A percentile compares a stretch with the other conserved stretches of the same genome.
Conservation (phyloP, 805 yeast genomes). For the Komagataella pastoris region DNA sequence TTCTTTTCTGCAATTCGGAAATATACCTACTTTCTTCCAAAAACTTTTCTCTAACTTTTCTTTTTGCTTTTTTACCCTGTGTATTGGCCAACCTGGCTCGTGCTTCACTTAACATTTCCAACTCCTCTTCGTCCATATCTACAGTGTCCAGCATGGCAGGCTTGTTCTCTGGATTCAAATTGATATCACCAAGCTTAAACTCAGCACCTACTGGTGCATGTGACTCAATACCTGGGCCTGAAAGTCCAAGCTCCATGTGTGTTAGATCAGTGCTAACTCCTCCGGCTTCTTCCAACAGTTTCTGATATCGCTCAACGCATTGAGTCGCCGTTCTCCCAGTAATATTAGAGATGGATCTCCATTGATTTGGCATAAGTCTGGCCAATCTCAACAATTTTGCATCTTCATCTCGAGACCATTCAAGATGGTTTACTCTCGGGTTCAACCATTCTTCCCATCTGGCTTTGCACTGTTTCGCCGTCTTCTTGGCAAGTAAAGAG, state of each 20-base stretch:
- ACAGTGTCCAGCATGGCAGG: slow-evolving; percentile 76
- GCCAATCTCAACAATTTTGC: slow-evolving; percentile 53
- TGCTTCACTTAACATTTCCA: slow-evolving; percentile 92
- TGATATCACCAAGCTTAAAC: slow-evolving; percentile 39
- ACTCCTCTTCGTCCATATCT: slow-evolving; percentile 75
- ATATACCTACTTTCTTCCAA: slow-evolving; percentile 66
- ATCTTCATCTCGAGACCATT: slow-evolving; percentile 74
- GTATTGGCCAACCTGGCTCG: slow-evolving; percentile 84
- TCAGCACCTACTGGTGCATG: slow-evolving; percentile 23
- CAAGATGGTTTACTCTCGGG: slow-evolving; percentile 50
- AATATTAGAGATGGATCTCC: slow-evolving; percentile 81
- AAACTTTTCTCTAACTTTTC: slow-evolving; percentile 78
- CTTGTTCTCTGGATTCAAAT: slow-evolving; percentile 59
- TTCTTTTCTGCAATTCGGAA: slow-evolving; percentile 63
- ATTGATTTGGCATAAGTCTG: slow-evolving; percentile 73
- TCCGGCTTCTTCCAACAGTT: slow-evolving; percentile 40
- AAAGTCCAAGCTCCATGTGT: slow-evolving; percentile 9
- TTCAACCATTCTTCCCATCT: slow-evolving; percentile 85
- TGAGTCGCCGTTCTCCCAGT: slow-evolving; percentile 61
- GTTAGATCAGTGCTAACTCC: slow-evolving; percentile 4
- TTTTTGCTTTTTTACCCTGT: slow-evolving; percentile 86
- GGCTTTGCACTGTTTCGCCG: slow-evolving; percentile 85
- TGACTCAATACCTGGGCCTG: slow-evolving; percentile 35
- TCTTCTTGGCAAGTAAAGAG: slow-evolving; percentile 70
- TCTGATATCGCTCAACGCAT: slow-evolving; percentile 77